Base-by-base conservation (phyloP, 2,329 filamentous ascomycete species). In the Ustulina deusta region DNA sequence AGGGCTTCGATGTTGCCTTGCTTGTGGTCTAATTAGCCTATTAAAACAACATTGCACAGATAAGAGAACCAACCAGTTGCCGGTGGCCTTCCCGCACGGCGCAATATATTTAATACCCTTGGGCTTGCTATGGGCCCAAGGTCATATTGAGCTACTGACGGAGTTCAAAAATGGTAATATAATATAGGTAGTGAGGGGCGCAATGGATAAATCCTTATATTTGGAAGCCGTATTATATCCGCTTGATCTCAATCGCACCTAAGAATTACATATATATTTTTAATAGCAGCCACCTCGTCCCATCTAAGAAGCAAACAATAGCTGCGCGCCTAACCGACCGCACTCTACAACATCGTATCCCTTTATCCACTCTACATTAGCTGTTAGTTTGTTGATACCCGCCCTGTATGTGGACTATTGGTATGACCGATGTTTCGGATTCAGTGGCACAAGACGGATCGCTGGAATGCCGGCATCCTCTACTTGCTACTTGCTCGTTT, bases 371-470 rank as follows among this genome's bases (percentile, higher is more conserved):
- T 17, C 7, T 40, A 27, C 6, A 20, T 66, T 22, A 17, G 20
- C 9, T 57, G 22, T 49, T 27, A 42, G 11, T 5, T 20, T 15
- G 27, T 65, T 15, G 4, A 40, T 13, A 9, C 25, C 6, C 13
- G 7, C 13, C 17, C 15, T 9, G 6, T 7, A 22, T 59, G 38
- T 11, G 34, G 6, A 15, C 34, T 15, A n/a, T 44, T 38, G 22
- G 59, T 59, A 54, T 20, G 13, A 56, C 59, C 15, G 49, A 49
- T 25, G 51, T 44, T 32, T 42, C 5, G 4, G 25, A 20, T 44
- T 38, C 44, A 46, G 25, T 46, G 27, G 54, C n/a, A 44, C 29
- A 9, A 9, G 27, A 55, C 22, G 32, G 6, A 38, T 20, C 22
- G 1, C 17, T 61, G 20, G 20, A 25, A 40, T 49, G 3, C 40